Percentiles rank a stretch among this genome's conserved stretches.
These are phyloP conservation scores for Starmera dryadoides DNA, from an alignment of 805 yeast species.

Conservation along the genomic window DNA sequence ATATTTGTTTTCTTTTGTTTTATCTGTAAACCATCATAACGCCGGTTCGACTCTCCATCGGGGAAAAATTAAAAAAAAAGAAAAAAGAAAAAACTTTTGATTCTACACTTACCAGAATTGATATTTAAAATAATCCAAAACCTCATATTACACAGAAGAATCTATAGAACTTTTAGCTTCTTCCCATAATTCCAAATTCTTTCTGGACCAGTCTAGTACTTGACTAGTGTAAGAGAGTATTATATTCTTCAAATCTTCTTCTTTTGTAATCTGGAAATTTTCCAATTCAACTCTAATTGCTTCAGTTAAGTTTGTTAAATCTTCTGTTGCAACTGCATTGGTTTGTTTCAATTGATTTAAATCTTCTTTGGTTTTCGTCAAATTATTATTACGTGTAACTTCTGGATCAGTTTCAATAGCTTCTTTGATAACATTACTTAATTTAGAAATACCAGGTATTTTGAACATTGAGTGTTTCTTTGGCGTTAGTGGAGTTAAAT, in stretches of 20 bases:
- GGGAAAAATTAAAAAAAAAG: no score
- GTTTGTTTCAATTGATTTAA: conserved; percentile 43
- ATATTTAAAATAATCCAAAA: no score
- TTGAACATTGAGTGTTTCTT: conserved; percentile 32
- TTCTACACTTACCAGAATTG: no score
- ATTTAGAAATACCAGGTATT: conserved; percentile 44
- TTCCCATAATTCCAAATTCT: conserved; percentile 61
- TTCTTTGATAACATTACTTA: conserved; percentile 48
- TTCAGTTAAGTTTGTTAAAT: conserved; percentile 40
- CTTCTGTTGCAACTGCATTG: conserved; percentile 43
- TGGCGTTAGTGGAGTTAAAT: conserved; percentile 15
- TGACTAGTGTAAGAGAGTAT: conserved; percentile 46
- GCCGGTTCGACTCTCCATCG: no score
- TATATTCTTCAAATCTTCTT: conserved; percentile 44
- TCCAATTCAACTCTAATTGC: conserved; percentile 33
- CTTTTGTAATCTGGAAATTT: conserved; percentile 41
- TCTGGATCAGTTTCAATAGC: conserved; percentile 65
- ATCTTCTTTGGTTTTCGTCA: conserved; percentile 35
- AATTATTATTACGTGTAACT: conserved; percentile 46
- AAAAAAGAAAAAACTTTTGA: neutral
- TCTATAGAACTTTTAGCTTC: conserved; percentile 21
- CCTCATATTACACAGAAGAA: neutral
- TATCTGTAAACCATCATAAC: no score
- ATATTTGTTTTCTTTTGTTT: no score
- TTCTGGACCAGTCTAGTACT: conserved; percentile 58